phyloP scores from a whole-genome alignment of 208 protist species.

The Angomonas ambiguus region DNA sequence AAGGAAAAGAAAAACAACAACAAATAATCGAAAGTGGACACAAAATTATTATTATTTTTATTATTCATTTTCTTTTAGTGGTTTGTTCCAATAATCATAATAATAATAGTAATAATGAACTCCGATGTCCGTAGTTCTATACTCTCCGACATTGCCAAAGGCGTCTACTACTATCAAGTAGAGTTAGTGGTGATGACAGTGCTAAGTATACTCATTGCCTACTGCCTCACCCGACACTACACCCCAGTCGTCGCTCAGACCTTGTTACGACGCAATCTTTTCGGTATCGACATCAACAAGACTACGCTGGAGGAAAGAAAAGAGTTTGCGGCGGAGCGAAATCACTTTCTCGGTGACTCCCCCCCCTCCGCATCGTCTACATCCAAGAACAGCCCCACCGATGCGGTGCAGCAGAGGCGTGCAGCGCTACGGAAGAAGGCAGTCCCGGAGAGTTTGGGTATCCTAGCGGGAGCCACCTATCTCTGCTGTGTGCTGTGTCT shows the following conservation, averaged over 20 bases:
- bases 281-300: slow-evolving; percentile 96
- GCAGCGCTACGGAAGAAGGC: slow-evolving; percentile 11
- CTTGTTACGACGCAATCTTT: slow-evolving; percentile 83
- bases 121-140: too few species aligned
- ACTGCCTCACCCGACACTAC: slow-evolving; percentile 52
- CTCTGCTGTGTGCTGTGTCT: slow-evolving; percentile 59
- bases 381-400: slow-evolving; percentile 15
- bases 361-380: background rate
- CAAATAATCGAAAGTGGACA: background rate
- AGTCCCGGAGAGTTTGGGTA: slow-evolving; percentile 77
- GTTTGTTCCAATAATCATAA: too few species aligned
- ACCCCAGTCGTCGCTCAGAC: slow-evolving; percentile 49
- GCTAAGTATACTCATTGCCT: slow-evolving; percentile 49
- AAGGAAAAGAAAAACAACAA: slow-evolving; percentile 1
- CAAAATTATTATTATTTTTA: background rate
- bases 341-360: too few species aligned
- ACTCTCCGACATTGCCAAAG: slow-evolving; percentile 10
- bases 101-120: background rate
- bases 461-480: slow-evolving; percentile 69
- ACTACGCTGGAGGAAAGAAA: slow-evolving; percentile 60
- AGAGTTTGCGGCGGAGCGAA: slow-evolving; percentile 41
- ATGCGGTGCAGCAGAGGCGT: slow-evolving; percentile 30
- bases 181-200: slow-evolving; percentile 46
- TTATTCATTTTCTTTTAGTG: too few species aligned
- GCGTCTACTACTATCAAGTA: slow-evolving; percentile 28